A percentile compares a stretch with the other conserved stretches of the same genome.
phyloP scores from a whole-genome alignment of 2,329 filamentous ascomycete species.

The Exophiala sideris region DNA sequence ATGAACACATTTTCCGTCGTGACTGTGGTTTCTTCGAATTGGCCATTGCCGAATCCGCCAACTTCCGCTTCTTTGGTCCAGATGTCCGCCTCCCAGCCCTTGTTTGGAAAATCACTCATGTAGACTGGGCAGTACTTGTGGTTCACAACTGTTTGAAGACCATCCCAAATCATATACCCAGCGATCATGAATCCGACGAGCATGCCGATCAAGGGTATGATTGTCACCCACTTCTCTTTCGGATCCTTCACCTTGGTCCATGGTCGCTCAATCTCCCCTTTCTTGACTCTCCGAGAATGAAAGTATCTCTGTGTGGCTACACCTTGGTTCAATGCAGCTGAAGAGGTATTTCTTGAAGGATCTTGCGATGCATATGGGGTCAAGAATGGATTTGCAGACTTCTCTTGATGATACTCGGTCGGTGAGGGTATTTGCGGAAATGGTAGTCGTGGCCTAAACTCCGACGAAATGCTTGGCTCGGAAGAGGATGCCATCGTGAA shows the following conservation, averaged over 20 bases:
- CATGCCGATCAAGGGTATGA: constrained; percentile 71
- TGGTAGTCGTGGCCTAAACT: not conserved
- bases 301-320: constrained; percentile 44
- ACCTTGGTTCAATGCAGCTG: constrained; percentile 11
- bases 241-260: constrained; percentile 67
- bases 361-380: constrained; percentile 23
- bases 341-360: constrained; percentile 23
- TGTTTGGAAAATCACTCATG: constrained; percentile 61
- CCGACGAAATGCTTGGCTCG: no score
- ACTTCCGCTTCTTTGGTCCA: constrained; percentile 72
- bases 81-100: constrained; percentile 50
- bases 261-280: constrained; percentile 71
- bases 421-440: no score
- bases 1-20: constrained; percentile 72
- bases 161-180: constrained; percentile 72
- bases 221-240: constrained; percentile 82
- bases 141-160: constrained; percentile 66
- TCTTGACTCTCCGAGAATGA: constrained; percentile 68
- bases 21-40: constrained; percentile 74
- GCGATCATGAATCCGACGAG: constrained; percentile 64
- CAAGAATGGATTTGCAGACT: constrained; percentile 22
- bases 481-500: no score
- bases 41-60: constrained; percentile 58
- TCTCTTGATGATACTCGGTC: constrained; percentile 4
- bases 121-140: constrained; percentile 70